Evolutionary conservation across 2,329 filamentous ascomycete genomes (phyloP).

Genomic region (Phialophora chinensis): DNA sequence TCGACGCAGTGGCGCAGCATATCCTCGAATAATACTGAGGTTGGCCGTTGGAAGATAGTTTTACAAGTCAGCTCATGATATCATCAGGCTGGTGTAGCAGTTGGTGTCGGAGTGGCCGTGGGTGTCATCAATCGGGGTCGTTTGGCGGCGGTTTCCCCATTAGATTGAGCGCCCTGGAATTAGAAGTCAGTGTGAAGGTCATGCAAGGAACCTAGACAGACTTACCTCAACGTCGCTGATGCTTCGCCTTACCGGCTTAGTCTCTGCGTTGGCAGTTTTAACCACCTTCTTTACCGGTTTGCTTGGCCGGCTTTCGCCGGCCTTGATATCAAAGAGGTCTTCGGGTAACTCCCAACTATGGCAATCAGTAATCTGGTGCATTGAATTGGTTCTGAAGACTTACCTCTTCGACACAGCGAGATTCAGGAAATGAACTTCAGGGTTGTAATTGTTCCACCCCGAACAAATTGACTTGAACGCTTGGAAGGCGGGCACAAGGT

Average conservation of each 20-base stretch:
- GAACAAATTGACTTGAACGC: conserved; percentile 86
- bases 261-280: conserved; percentile 27
- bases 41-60: conserved; percentile 7
- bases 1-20: neutral
- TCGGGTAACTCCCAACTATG: conserved; percentile 82
- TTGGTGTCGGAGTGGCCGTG: conserved; percentile 29
- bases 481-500: conserved; percentile 74
- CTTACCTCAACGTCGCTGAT: conserved; percentile 35
- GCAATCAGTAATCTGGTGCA: conserved; percentile 19
- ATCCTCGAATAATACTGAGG: neutral
- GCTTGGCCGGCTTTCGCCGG: conserved; percentile 74
- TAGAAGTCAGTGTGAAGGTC: conserved; percentile 4
- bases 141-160: conserved; percentile 28
- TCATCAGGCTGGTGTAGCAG: conserved; percentile 29
- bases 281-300: conserved; percentile 60
- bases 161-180: conserved; percentile 22
- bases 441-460: conserved; percentile 75
- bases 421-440: conserved; percentile 76
- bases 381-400: conserved; percentile 44
- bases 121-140: conserved; percentile 32
- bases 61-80: conserved; percentile 15
- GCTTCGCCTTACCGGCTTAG: conserved; percentile 27
- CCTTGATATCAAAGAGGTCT: conserved; percentile 74
- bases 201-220: neutral
- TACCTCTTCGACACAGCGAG: conserved; percentile 88